Base-by-base conservation (phyloP, 1,284 basidiomycete genomes). In the Lentinus polychrous region DNA sequence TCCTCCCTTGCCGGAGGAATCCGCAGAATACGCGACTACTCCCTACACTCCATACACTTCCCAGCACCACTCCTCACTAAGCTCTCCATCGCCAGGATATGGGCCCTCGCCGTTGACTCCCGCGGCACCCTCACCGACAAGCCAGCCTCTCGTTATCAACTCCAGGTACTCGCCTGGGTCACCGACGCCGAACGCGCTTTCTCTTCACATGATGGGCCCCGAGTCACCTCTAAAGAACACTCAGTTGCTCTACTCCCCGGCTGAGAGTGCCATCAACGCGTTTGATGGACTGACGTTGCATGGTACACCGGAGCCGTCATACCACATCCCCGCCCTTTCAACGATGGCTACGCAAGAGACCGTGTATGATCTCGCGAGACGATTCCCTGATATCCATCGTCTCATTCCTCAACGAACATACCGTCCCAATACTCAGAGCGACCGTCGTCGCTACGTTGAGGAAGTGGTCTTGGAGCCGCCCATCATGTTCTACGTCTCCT, bases 401-500 rank as follows among this genome's bases (percentile, higher is more conserved):
- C 47, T 66, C 20, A 62, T 88, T 10, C 83, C 81, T 4, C 85
- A 88, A 62, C 65, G 56, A 36, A 76, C 82, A 62, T 88, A 88
- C 59, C 76, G 76, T 52, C 86, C 85, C 1, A 80, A 83, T 56
- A 88, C 86, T 5, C 79, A 78, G 46, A 84, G 81, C 50, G 86
- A 88, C 60, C 74, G 77, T 31, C 76, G 79, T 33, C 79, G 84
- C 27, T 88, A 88, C 54, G 83, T 88, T 33, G 79, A 79, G 46
- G 81, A 86, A 43, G 77, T 81, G 32, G 57, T 71, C 1, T 68
- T 88, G 31, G 78, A 81, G 57, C 57, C 61, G 1, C 82, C 84
- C 0, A 79, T 88, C 50, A 73, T 76, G 55, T 88, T 88, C 59
- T 70, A 64, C 59, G 69, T 70, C 50, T 65, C 73, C 31, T 63